A percentile compares a stretch with the other conserved stretches of the same genome.
These are phyloP conservation scores for Malania oleifera DNA, from an alignment of 164 flowering plant genomes.

Conservation along the genomic window DNA sequence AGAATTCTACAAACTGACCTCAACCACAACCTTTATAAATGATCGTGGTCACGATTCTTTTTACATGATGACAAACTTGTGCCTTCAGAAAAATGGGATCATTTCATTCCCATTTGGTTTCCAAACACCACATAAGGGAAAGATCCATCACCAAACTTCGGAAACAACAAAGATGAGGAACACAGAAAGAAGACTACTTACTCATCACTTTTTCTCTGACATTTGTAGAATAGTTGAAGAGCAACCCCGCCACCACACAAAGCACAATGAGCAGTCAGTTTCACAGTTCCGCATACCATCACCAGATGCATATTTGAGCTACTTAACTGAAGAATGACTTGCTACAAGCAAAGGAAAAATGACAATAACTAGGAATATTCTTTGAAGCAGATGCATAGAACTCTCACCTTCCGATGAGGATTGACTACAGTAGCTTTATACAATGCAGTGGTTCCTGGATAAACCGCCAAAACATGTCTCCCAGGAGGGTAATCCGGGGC, in stretches of 20 bases:
- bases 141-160: neutral
- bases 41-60: too few species aligned
- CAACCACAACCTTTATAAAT: too few species aligned
- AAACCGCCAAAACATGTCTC: conserved; percentile 87
- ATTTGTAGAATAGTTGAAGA: conserved; percentile 12
- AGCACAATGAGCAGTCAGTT: conserved; percentile 19
- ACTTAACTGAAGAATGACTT: neutral
- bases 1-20: too few species aligned
- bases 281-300: neutral
- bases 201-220: conserved; percentile 89
- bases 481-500: conserved; percentile 74
- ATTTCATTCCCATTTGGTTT: neutral
- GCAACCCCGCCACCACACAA: conserved; percentile 16
- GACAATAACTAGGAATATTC: neutral
- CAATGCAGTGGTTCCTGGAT: conserved; percentile 89
- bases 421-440: conserved; percentile 94
- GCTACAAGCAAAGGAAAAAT: neutral
- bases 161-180: neutral
- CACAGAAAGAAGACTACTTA: conserved; percentile 41
- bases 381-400: neutral
- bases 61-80: too few species aligned
- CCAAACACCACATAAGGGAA: neutral
- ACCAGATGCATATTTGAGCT: neutral
- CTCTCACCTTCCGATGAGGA: conserved; percentile 63
- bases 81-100: too few species aligned